Evolutionary conservation across 352 stramenopile species (phyloP), one percentile per base, ranked within the genome.

Genomic region (Nannochloropsis limnetica): DNA sequence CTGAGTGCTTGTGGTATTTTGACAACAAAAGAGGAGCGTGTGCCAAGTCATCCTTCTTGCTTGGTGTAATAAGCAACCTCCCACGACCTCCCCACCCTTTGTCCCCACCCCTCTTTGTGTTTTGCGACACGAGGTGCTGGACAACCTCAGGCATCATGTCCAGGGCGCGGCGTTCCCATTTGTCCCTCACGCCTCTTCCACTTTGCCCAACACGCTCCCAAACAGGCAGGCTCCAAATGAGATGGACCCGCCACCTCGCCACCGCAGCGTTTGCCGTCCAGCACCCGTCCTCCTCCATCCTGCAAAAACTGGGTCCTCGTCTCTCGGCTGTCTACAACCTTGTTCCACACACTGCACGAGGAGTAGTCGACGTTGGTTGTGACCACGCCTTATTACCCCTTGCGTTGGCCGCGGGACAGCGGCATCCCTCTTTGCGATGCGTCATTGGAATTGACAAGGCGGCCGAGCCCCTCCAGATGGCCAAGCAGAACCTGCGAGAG

Each of bases 261-360:
- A 27, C 25, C 61, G 61, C 61, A 1, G 61, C 61, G 8, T 74
- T 74, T 74, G 61, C 61, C 25, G n/a, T 74, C 8, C 61, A 74
- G 25, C n/a, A 74, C 22, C 61, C n/a, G 25, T 74, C 61, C 11
- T 74, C 6, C 15, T 31, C 61, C n/a, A 74, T 74, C 25, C n/a
- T 74, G 6, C 61, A 74, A 22, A 74, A 74, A 22, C 25, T 74
- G 61, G 61, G 61, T 74, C 61, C 61, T 74, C 61, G 61, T 74
- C 25, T 74, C 9, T 74, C 61, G n/a, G 61, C 61, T 29, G 61
- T 22, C 25, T 74, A 74, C 61, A 8, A 27, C 61, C 61, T 74
- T 14, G 61, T 74, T 9, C 61, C 61, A 11, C 25, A 25, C 15
- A 25, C n/a, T 74, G 61, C 61, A 15, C 15, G 11, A 29, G 61